Percentiles rank a stretch among this genome's conserved stretches.
Conservation (phyloP, 345 rosid species). For the Corchorus capsularis region DNA sequence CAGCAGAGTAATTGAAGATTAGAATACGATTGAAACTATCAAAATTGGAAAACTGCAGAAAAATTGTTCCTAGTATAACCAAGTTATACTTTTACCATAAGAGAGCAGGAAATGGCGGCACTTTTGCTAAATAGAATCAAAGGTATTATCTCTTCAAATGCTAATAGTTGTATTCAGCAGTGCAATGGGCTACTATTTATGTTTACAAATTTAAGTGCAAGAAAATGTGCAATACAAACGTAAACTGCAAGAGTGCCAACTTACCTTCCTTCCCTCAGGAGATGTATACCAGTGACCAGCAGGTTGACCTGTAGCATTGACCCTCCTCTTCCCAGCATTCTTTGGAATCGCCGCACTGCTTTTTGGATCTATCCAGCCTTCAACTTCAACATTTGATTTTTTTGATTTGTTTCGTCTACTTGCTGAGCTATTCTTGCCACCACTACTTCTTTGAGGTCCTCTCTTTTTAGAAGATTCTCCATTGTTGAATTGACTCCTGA, state of each 20-base stretch:
- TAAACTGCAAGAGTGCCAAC: conserved; percentile 5
- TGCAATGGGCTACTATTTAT: background rate
- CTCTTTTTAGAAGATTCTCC: conserved; percentile 51
- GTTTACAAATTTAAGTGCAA: background rate
- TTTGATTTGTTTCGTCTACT: conserved; percentile 48
- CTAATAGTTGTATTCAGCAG: background rate
- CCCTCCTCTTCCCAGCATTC: conserved; percentile 84
- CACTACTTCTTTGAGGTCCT: conserved; percentile 31
- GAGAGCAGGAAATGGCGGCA: background rate
- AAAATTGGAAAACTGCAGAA: background rate
- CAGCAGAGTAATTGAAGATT: conserved; percentile 10
- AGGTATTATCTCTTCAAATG: background rate
- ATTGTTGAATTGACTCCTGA: conserved; percentile 74
- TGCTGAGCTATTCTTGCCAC: conserved; percentile 36
- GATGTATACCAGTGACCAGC: conserved; percentile 84
- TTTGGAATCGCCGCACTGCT: conserved; percentile 46
- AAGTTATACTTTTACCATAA: background rate
- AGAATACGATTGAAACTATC: background rate
- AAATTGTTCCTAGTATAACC: background rate
- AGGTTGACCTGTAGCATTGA: conserved; percentile 58
- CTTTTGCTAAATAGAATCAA: background rate
- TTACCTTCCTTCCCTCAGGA: conserved; percentile 80
- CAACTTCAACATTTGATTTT: conserved; percentile 37
- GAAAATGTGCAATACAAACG: background rate
- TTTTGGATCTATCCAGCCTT: conserved; percentile 69